Evolutionary conservation across 305 asterid genomes (phyloP).

Genomic region (Solanum chacoense): DNA sequence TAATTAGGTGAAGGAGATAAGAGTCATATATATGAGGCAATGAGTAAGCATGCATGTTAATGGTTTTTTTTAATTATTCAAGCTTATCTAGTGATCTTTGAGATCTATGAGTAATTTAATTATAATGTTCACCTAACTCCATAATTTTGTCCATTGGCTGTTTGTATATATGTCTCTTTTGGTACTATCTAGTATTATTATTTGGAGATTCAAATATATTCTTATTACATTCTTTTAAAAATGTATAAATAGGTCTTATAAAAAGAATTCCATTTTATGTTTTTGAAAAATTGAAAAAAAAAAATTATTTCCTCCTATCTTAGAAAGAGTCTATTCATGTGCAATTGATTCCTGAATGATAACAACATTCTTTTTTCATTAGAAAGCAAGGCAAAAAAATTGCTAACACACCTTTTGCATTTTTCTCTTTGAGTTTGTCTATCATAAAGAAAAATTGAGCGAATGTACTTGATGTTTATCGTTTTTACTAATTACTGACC

Average conservation of each 20-base stretch:
- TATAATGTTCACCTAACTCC: not conserved
- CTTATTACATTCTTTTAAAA: not conserved
- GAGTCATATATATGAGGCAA: not conserved
- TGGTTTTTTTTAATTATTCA: not conserved
- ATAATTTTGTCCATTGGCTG: not conserved
- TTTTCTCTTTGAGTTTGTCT: not conserved
- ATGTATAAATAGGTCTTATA: not conserved
- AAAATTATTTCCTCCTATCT: not conserved
- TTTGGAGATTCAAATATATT: not conserved
- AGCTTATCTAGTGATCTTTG: not conserved
- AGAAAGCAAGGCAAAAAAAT: not conserved
- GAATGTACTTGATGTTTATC: not conserved
- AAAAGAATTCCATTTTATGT: not conserved
- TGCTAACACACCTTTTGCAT: not conserved
- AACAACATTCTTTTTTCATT: not conserved
- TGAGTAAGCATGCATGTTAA: not conserved
- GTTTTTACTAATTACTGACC: not conserved
- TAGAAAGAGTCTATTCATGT: not conserved
- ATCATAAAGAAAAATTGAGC: not conserved
- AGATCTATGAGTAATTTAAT: not conserved
- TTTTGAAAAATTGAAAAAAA: not conserved
- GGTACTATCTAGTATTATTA: not conserved
- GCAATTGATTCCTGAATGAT: not conserved
- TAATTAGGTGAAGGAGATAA: not conserved
- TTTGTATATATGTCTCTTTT: not conserved